phyloP scores from a whole-genome alignment of 139 green algal species.

The Raphidocelis subcapitata region DNA sequence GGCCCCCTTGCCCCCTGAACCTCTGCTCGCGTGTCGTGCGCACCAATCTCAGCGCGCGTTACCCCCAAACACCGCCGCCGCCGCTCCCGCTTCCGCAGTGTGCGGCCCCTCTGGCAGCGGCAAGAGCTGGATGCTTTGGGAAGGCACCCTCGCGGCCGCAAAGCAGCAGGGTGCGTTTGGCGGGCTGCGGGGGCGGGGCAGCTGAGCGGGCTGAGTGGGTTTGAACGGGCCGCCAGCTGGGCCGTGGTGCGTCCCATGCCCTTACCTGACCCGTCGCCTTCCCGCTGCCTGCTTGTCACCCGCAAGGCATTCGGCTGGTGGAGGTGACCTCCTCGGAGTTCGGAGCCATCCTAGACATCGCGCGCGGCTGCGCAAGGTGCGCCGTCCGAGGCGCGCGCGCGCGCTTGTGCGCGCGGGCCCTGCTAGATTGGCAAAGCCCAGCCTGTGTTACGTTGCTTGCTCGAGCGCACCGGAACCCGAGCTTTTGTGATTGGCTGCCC shows the following conservation, averaged over 20 bases:
- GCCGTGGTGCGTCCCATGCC: not conserved
- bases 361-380: conserved; percentile 12
- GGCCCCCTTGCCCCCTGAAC: too few species aligned
- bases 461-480: too few species aligned
- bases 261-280: too few species aligned
- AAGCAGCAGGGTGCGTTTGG: not conserved
- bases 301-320: conserved; percentile 35
- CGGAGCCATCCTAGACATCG: conserved; percentile 38
- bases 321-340: conserved; percentile 37
- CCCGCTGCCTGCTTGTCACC: not conserved
- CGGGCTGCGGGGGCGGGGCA: not conserved
- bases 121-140: conserved; percentile 59
- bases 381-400: too few species aligned
- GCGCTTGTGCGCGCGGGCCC: too few species aligned
- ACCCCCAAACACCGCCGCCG: too few species aligned
- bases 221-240: not conserved
- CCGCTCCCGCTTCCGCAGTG: too few species aligned
- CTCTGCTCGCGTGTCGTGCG: too few species aligned
- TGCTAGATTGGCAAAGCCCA: not conserved
- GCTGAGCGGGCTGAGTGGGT: not conserved
- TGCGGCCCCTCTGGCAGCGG: conserved; percentile 33
- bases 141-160: conserved; percentile 42
- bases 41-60: too few species aligned
- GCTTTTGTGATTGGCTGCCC: too few species aligned
- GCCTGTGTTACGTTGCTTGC: too few species aligned